Evolutionary conservation across 805 yeast species (phyloP), one percentile per base, ranked within the genome.

Genomic region (Kazachstania psychrophila): DNA sequence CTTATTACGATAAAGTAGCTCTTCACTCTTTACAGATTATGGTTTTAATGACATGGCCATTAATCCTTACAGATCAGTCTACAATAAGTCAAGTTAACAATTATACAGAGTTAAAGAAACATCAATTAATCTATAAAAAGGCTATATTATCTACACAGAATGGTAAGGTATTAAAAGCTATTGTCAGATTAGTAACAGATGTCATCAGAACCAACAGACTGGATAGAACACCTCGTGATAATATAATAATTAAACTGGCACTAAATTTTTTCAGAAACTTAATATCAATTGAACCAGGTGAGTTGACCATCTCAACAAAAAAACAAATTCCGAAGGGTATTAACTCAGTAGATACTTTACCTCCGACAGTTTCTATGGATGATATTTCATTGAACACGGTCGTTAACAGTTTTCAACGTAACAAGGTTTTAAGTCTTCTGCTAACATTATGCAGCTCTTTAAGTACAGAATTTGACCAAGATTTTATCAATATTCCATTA

Each of bases 31-130:
- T 92, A 38, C 96, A 92, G 57, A 57, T 92, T 6, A 60, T 92
- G 40, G 95, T 85, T 1, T 74, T 84, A 2, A 65, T 92, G 51
- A 82, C 96, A 0, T 82, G 94, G 84, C 97, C 97, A 0, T 54
- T 82, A 5, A 76, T 75, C 23, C 55, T 85, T n/a, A 71, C 70
- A 8, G 73, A 69, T 15, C 73, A 73, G n/a, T 69, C 79, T 3
- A 64, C 79, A 0, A 65, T 64, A 15, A 73, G 73, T 37, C 85
- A 82, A 47, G 65, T 74, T 28, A 61, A 66, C 15, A 65, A 73
- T 27, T 79, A 72, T 51, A 65, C 78, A 8, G 73, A 73, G 36
- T 62, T 88, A 33, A 75, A 75, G 44, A 75, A 72, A 41, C 72
- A 77, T 19, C 96, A 87, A 44, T 49, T 79, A 20, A 50, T 58